phyloP scores from a whole-genome alignment of 192 early-diverging fungal genomes.

The Phycomyces blakesleeanus region DNA sequence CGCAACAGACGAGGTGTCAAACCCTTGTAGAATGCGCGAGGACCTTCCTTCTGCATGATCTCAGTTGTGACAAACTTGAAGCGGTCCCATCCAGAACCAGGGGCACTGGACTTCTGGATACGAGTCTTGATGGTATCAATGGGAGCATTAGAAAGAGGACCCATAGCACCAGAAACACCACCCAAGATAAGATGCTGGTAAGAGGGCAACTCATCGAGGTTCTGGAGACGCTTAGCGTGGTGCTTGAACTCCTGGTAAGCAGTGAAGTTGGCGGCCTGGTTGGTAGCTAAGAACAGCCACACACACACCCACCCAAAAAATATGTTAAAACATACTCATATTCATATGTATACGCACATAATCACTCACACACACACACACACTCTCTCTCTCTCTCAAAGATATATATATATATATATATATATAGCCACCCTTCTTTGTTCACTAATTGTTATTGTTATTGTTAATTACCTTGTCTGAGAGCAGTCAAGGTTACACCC shows the following conservation, averaged over 20 bases:
- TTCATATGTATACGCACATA: too few species aligned
- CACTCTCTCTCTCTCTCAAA: not conserved
- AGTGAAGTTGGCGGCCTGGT: slow-evolving; percentile 99
- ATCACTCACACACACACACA: too few species aligned
- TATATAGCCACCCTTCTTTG: too few species aligned
- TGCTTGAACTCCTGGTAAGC: slow-evolving; percentile 93
- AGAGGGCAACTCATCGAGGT: slow-evolving; percentile 67
- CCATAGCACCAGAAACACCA: slow-evolving; percentile 87
- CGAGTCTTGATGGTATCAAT: slow-evolving; percentile 99
- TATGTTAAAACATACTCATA: not conserved
- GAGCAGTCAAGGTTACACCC: slow-evolving; percentile 89
- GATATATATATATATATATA: too few species aligned
- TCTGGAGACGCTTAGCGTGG: slow-evolving; percentile 65
- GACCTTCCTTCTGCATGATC: slow-evolving; percentile 87
- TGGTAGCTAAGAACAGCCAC: slow-evolving; percentile 60
- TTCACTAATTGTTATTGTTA: too few species aligned
- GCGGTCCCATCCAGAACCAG: slow-evolving; percentile 71
- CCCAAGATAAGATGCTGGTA: slow-evolving; percentile 91
- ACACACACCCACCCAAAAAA: slow-evolving; percentile 3
- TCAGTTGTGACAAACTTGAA: slow-evolving; percentile 73
- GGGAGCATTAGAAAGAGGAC: slow-evolving; percentile 92
- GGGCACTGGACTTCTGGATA: slow-evolving; percentile 81
- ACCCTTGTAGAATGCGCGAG: slow-evolving; percentile 92
- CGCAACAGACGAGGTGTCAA: slow-evolving; percentile 87
- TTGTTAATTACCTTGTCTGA: slow-evolving; percentile 74